These are phyloP conservation scores for Aspergillus fumigatus DNA, from an alignment of 2,329 filamentous ascomycete genomes.

Conservation along the genomic window DNA sequence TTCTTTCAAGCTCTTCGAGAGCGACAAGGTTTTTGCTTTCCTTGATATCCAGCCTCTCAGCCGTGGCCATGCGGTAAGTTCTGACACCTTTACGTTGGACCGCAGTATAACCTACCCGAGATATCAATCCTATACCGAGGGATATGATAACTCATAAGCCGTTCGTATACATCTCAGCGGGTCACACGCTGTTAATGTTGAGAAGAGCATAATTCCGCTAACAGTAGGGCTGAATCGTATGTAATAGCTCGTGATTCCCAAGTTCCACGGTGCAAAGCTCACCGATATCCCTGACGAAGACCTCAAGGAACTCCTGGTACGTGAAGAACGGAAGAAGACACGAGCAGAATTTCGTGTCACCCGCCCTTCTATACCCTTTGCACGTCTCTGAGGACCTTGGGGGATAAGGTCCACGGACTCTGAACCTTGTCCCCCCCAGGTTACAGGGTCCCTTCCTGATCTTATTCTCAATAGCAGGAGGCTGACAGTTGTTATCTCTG, in stretches of 20 bases:
- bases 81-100: background rate
- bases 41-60: constrained; percentile 91
- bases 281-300: constrained; percentile 88
- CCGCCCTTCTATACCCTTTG: constrained; percentile 3
- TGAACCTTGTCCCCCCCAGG: constrained; percentile 1
- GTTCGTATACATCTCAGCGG: background rate
- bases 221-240: constrained; percentile 4
- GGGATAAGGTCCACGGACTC: background rate
- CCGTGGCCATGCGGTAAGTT: constrained; percentile 77
- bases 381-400: constrained; percentile 22
- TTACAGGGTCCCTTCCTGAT: background rate
- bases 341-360: background rate
- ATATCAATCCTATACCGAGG: background rate
- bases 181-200: background rate
- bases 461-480: background rate
- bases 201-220: constrained; percentile 2
- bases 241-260: constrained; percentile 85
- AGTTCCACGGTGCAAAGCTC: constrained; percentile 87
- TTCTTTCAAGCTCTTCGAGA: constrained; percentile 93
- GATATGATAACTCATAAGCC: background rate
- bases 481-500: background rate
- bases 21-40: constrained; percentile 88
- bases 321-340: constrained; percentile 18
- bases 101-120: background rate
- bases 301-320: constrained; percentile 73